phyloP scores from a whole-genome alignment of 768 basidiomycete genomes.

The Boletales sp. region DNA sequence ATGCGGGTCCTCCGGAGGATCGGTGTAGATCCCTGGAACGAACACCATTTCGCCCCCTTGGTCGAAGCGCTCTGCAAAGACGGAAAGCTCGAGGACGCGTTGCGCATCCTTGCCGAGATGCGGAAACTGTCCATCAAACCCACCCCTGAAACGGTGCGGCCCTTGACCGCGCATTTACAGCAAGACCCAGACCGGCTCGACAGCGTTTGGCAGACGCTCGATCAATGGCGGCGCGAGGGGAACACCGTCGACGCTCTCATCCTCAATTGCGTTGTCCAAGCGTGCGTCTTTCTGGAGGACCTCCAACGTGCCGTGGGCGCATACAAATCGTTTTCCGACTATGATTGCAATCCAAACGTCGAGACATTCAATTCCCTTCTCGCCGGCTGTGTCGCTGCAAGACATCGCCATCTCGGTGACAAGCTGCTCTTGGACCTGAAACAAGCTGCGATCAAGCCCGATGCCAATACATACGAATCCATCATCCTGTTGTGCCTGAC shows the following conservation, averaged over 20 bases:
- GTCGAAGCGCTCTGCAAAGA: slow-evolving; percentile 68
- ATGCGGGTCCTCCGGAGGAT: slow-evolving; percentile 52
- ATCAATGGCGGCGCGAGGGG: slow-evolving; percentile 53
- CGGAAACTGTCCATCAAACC: slow-evolving; percentile 50
- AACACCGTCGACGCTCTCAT: slow-evolving; percentile 52
- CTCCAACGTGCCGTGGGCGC: slow-evolving; percentile 73
- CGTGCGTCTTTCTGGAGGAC: slow-evolving; percentile 57
- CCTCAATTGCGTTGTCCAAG: slow-evolving; percentile 67
- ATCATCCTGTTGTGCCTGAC: slow-evolving; percentile 70
- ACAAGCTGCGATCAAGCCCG: slow-evolving; percentile 48
- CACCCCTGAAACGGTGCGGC: slow-evolving; percentile 46
- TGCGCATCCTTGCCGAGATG: slow-evolving; percentile 59
- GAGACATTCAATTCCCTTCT: slow-evolving; percentile 71
- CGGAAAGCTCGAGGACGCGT: slow-evolving; percentile 57
- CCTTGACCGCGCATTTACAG: slow-evolving; percentile 49
- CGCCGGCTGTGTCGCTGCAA: slow-evolving; percentile 54
- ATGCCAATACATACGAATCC: slow-evolving; percentile 60
- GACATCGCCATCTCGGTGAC: slow-evolving; percentile 66
- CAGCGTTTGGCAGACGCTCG: slow-evolving; percentile 58
- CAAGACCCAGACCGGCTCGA: slow-evolving; percentile 55
- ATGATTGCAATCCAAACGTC: slow-evolving; percentile 53
- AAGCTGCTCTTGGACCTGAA: slow-evolving; percentile 66
- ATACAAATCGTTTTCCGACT: slow-evolving; percentile 61
- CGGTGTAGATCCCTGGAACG: slow-evolving; percentile 48
- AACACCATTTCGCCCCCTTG: slow-evolving; percentile 75